Conservation (phyloP, 257 asterid species). For the Apocynum venetum region DNA sequence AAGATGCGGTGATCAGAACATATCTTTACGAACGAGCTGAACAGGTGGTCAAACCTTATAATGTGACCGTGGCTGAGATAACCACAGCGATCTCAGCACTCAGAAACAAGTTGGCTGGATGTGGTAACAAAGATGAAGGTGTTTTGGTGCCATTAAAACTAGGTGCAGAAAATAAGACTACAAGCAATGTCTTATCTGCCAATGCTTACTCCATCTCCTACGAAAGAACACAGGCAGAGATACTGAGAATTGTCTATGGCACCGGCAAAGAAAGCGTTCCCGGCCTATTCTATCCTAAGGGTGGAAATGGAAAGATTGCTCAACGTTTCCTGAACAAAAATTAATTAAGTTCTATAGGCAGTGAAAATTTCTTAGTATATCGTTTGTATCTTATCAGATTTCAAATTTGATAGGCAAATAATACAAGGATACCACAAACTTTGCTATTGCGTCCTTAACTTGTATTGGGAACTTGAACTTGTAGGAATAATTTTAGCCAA, state of each 20-base stretch:
- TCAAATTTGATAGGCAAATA: neutral
- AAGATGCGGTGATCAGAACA: conserved; percentile 46
- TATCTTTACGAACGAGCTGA: conserved; percentile 35
- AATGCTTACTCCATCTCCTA: conserved; percentile 38
- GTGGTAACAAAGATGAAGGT: conserved; percentile 51
- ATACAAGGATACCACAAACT: neutral
- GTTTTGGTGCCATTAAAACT: conserved; percentile 26
- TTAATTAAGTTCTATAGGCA: neutral
- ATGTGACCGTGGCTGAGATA: conserved; percentile 36
- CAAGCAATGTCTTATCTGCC: conserved; percentile 41
- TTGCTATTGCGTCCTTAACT: neutral
- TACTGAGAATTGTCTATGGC: conserved; percentile 30
- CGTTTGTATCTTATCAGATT: neutral
- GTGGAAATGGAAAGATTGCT: conserved; percentile 49
- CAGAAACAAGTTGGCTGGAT: conserved; percentile 33
- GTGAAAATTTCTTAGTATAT: neutral
- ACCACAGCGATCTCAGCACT: conserved; percentile 31
- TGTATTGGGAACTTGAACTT: no score
- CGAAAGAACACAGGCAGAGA: conserved; percentile 31
- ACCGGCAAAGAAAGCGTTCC: conserved; percentile 34
- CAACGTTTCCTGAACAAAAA: neutral
- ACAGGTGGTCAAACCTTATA: conserved; percentile 32
- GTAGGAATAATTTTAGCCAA: no score
- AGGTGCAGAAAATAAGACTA: conserved; percentile 34
- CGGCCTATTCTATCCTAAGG: conserved; percentile 41